Evolutionary conservation across 2,329 filamentous ascomycete species (phyloP).

Genomic region (Rugonectria rugulosa): DNA sequence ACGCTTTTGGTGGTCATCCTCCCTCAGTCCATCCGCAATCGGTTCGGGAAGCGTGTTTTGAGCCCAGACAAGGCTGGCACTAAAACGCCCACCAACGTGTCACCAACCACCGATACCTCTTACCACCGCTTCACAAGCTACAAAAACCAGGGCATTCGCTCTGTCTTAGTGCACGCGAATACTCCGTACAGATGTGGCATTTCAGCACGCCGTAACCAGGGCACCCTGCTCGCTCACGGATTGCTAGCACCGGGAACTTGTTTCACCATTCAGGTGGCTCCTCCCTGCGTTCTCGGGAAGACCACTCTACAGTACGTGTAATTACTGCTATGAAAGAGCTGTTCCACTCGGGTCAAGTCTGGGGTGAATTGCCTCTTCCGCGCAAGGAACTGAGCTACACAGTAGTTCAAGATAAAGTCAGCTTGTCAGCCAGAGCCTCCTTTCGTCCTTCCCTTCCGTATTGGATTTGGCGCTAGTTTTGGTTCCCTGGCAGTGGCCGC

Average conservation of each 20-base stretch:
- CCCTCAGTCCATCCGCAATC: slow-evolving; percentile 5
- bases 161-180: no score
- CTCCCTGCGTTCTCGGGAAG: slow-evolving; percentile 17
- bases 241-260: slow-evolving; percentile 15
- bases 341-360: slow-evolving; percentile 6
- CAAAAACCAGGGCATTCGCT: slow-evolving; percentile 1
- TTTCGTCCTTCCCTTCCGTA: not conserved
- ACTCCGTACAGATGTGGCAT: not conserved
- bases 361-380: not conserved
- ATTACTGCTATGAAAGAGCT: slow-evolving; percentile 2
- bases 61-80: slow-evolving; percentile 29
- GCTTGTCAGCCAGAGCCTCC: not conserved
- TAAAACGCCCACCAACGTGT: slow-evolving; percentile 6
- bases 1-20: not conserved
- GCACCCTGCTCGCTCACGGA: not conserved
- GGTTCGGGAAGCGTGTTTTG: slow-evolving; percentile 25
- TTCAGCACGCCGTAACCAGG: slow-evolving; percentile 1
- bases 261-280: slow-evolving; percentile 13
- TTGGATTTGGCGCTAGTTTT: not conserved
- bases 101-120: not conserved
- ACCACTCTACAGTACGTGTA: not conserved
- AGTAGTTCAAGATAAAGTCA: not conserved
- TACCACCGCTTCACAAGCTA: slow-evolving; percentile 1
- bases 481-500: not conserved
- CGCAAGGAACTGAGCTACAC: not conserved